Evolutionary conservation across 371 early-diverging fungal genomes (phyloP), one percentile per base, ranked within the genome.

Genomic region (Synchytrium microbalum): DNA sequence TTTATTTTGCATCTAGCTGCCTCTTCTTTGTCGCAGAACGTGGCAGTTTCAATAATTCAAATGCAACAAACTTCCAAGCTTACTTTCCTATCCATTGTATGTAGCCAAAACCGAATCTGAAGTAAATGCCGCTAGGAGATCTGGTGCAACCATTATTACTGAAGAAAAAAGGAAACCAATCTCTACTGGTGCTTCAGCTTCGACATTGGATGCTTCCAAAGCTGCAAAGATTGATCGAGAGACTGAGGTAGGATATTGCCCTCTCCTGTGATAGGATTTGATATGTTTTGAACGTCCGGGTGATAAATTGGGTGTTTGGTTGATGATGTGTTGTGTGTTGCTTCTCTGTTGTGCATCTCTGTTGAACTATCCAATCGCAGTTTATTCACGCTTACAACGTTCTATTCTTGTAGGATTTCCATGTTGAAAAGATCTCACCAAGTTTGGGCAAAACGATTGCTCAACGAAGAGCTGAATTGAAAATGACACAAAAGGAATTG

Each of bases 151-250:
- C 31, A 77, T 94, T 63, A 70, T 70, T 10, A 87, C 90, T 3
- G 89, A 88, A 65, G 86, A 86, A 69, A 89, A 90, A 75, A n/a
- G n/a, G n/a, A n/a, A n/a, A n/a, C n/a, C n/a, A n/a, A n/a, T n/a
- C n/a, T n/a, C n/a, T n/a, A 24, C 66, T 1, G 69, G 38, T 58
- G 56, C 58, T 56, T 70, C 65, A 60, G 58, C 68, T 33, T 52
- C 57, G 46, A 3, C 56, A 10, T 27, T 52, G 16, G 63, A 56
- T 31, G 65, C 61, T 13, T 14, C 67, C 5, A 75, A 73, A 66
- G 69, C 89, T 59, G 94, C 93, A 57, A 92, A 93, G 72, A 67
- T 94, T n/a, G 97, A 93, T 69, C 86, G 91, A 67, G 89, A 91
- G 57, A 88, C 91, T 58, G 92, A 93, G 73, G 89, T 75, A 58